A percentile compares a stretch with the other conserved stretches of the same genome.
Conservation (phyloP, 1,139 yeast species). For the Pichia sp. region DNA sequence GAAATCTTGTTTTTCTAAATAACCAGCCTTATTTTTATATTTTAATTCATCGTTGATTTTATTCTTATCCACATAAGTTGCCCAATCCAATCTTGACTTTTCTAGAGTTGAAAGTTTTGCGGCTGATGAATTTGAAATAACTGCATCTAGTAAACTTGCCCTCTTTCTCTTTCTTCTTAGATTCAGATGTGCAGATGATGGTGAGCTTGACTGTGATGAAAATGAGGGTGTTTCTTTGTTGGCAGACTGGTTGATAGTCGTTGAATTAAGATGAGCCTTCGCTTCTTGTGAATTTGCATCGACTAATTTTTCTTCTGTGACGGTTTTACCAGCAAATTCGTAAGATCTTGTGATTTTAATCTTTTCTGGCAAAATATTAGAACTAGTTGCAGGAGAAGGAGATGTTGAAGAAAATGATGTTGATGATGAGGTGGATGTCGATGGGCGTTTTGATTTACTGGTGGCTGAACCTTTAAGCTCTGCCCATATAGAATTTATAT, state of each 20-base stretch:
- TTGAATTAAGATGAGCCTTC: slow-evolving; percentile 62
- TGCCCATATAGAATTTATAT: slow-evolving; percentile 51
- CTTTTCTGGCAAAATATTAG: background rate
- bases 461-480: slow-evolving; percentile 32
- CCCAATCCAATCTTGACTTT: slow-evolving; percentile 93
- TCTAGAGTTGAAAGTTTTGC: slow-evolving; percentile 85
- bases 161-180: slow-evolving; percentile 50
- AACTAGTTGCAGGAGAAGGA: too few species aligned
- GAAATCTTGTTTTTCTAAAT: slow-evolving; percentile 87
- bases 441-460: background rate
- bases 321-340: slow-evolving; percentile 83
- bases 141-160: slow-evolving; percentile 70
- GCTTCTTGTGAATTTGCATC: slow-evolving; percentile 80
- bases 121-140: slow-evolving; percentile 49
- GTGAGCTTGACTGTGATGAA: slow-evolving; percentile 17
- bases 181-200: slow-evolving; percentile 11
- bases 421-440: background rate
- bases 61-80: slow-evolving; percentile 82
- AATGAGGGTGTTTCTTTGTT: slow-evolving; percentile 3
- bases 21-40: slow-evolving; percentile 72
- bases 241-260: slow-evolving; percentile 15
- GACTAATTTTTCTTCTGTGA: slow-evolving; percentile 73
- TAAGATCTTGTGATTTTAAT: slow-evolving; percentile 72
- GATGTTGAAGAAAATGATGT: too few species aligned
- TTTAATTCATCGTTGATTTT: slow-evolving; percentile 79